Evolutionary conservation across 176 grass and related monocot genomes (phyloP), one percentile per base, ranked within the genome.

Genomic region (Zoysia japonica): DNA sequence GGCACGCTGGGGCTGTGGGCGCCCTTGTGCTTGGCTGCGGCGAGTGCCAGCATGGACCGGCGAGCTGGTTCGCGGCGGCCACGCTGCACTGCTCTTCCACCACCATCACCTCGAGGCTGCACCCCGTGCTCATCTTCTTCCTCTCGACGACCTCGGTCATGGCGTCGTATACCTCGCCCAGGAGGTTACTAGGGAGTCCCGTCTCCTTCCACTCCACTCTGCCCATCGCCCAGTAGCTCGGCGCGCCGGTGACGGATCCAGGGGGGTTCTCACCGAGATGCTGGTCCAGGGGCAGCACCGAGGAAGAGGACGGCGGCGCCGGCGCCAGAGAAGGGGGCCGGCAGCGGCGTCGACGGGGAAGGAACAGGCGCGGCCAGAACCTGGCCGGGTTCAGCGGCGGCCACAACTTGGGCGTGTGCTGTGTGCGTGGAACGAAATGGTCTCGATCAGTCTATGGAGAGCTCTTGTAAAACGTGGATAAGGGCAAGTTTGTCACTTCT

Each of bases 171-270:
- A 98, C 82, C 86, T 98, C 86, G 44, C 80, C 82, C 13, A 91
- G 83, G 67, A 94, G 85, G 80, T 94, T 98, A 11, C 90, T 89
- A 1, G 96, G 96, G 74, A 98, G 90, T 40, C 84, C 74, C 68
- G 76, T 85, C 51, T 89, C 90, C 75, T 98, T 98, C 77, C 92
- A 60, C 84, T 89, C 96, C 66, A 40, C 55, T 76, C 82, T 81
- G 67, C 86, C 88, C 92, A 98, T 94, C 40, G 39, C 80, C 96
- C 96, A 98, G 88, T 98, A 98, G 45, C 85, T 90, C 8, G 72
- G 47, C 28, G 72, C 85, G 75, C 20, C 28, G 28, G 28, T 28
- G 28, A 28, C 28, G 28, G 28, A 28, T 28, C 28, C 28, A 28
- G 28, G 28, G 28, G 28, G 28, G 28, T 28, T 28, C 0, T 28